Evolutionary conservation across 768 basidiomycete genomes (phyloP).

Genomic region (Tephrocybe sp.): DNA sequence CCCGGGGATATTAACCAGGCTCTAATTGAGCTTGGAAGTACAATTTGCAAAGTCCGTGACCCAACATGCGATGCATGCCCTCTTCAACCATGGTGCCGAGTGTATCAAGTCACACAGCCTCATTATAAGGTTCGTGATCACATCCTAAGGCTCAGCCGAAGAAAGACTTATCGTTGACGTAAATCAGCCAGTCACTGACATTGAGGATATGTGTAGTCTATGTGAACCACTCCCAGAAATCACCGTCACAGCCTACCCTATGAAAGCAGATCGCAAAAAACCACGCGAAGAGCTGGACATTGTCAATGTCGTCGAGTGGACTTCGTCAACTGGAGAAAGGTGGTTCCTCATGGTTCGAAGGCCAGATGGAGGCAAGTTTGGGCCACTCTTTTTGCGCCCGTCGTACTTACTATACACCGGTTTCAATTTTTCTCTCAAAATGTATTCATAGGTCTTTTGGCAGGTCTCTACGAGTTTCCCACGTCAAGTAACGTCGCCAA

Average conservation of each 20-base stretch:
- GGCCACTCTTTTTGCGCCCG: conserved; percentile 3
- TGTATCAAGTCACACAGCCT: conserved; percentile 35
- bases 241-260: conserved; percentile 76
- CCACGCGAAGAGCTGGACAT: conserved; percentile 81
- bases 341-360: conserved; percentile 78
- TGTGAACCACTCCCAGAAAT: conserved; percentile 55
- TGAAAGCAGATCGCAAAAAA: conserved; percentile 82
- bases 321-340: conserved; percentile 37
- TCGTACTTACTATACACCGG: conserved; percentile 5
- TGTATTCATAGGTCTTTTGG: conserved; percentile 72
- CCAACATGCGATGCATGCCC: conserved; percentile 78
- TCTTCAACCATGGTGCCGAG: conserved; percentile 64
- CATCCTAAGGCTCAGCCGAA: neutral
- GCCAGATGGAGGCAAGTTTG: conserved; percentile 70
- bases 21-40: conserved; percentile 92
- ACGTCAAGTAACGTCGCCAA: conserved; percentile 53
- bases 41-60: conserved; percentile 83
- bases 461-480: conserved; percentile 88
- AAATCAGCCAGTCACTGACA: conserved; percentile 41
- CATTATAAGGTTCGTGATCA: conserved; percentile 5
- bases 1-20: conserved; percentile 91
- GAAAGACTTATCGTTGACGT: neutral
- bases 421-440: conserved; percentile 7
- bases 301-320: conserved; percentile 87
- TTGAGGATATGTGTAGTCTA: conserved; percentile 73